A percentile compares a stretch with the other conserved stretches of the same genome.
Conservation (phyloP, 192 early-diverging fungal species). For the Spizellomyces sp. region DNA sequence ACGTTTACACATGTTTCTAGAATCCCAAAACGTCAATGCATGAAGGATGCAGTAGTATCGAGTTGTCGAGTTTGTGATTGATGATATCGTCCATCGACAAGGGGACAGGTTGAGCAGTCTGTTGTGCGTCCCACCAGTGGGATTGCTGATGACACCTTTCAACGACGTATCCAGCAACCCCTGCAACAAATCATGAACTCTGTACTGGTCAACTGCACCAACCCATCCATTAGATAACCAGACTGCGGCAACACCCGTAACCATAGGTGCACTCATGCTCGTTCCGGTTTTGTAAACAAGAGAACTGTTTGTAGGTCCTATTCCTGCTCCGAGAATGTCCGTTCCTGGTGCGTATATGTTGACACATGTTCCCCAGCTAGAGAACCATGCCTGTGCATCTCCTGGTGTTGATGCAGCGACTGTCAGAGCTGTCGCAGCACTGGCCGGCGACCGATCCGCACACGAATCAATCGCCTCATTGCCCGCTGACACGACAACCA, state of each 20-base stretch:
- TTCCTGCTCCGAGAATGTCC: not conserved
- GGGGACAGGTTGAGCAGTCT: constrained; percentile 4
- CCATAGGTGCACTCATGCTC: not conserved
- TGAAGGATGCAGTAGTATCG: constrained; percentile 9
- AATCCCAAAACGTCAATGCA: not conserved
- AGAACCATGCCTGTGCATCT: not conserved
- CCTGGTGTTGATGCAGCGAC: not conserved
- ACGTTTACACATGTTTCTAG: not conserved
- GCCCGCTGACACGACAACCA: not conserved
- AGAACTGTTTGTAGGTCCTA: not conserved
- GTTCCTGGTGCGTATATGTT: constrained; percentile 1
- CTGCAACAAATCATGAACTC: not conserved
- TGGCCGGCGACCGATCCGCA: not conserved
- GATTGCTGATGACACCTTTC: not conserved
- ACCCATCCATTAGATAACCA: not conserved
- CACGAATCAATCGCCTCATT: constrained; percentile 9
- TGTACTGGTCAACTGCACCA: not conserved
- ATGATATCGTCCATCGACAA: not conserved
- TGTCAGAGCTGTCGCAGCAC: not conserved
- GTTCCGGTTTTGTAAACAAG: not conserved
- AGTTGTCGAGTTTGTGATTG: constrained; percentile 2
- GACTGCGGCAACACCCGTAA: not conserved
- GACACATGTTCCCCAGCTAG: not conserved
- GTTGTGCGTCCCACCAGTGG: not conserved
- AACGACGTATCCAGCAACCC: not conserved